phyloP scores from a whole-genome alignment of 768 basidiomycete species.

The Mycena indigotica region DNA sequence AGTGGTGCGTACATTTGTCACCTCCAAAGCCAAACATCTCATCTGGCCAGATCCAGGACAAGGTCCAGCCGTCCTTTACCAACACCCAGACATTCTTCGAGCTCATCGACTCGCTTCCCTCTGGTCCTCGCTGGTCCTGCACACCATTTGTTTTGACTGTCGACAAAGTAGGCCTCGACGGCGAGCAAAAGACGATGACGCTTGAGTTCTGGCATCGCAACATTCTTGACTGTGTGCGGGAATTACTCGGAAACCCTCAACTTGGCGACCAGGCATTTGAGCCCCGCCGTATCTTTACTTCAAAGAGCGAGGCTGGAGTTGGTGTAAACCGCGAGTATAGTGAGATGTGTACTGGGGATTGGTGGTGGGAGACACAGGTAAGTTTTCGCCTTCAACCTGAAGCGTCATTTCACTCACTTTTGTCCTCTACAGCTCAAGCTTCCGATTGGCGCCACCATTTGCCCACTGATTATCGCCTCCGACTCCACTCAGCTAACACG shows the following conservation, averaged over 20 bases:
- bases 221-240: slow-evolving; percentile 26
- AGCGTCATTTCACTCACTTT: too few relatives aligned
- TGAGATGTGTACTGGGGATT: slow-evolving; percentile 34
- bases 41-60: neutral
- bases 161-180: slow-evolving; percentile 17
- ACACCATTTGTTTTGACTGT: slow-evolving; percentile 23
- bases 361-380: slow-evolving; percentile 39
- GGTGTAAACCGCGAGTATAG: slow-evolving; percentile 13
- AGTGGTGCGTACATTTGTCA: neutral
- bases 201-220: slow-evolving; percentile 31
- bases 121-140: slow-evolving; percentile 26
- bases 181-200: slow-evolving; percentile 4
- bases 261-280: slow-evolving; percentile 30
- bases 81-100: slow-evolving; percentile 22
- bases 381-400: neutral
- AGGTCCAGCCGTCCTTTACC: slow-evolving; percentile 8
- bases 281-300: slow-evolving; percentile 21
- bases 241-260: slow-evolving; percentile 28
- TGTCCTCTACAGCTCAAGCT: slow-evolving; percentile 1
- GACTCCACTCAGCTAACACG: slow-evolving; percentile 38
- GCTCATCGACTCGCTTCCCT: slow-evolving; percentile 24
- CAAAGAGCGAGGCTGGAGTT: neutral
- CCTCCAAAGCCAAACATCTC: neutral
- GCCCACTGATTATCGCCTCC: slow-evolving; percentile 35
- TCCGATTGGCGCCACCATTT: slow-evolving; percentile 22